These are phyloP conservation scores for Sporothrix humicola DNA, from an alignment of 2,329 filamentous ascomycete genomes.

Conservation along the genomic window DNA sequence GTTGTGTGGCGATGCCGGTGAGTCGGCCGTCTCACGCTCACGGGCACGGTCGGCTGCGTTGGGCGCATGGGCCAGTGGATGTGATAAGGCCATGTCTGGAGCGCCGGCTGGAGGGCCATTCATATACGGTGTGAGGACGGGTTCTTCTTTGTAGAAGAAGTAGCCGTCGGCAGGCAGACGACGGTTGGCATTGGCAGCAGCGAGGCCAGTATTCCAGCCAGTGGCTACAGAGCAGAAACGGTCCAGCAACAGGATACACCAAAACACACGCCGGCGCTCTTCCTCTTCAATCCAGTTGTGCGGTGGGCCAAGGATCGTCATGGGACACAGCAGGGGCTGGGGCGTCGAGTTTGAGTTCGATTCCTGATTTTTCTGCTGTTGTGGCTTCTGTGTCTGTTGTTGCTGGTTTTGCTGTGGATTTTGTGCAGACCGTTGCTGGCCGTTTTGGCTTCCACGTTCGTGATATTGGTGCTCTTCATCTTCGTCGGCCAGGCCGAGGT, in stretches of 20 bases:
- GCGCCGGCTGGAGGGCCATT: neutral
- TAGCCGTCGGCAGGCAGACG: slow-evolving; percentile 45
- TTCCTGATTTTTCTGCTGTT: neutral
- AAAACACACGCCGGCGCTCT: slow-evolving; percentile 45
- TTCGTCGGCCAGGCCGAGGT: slow-evolving; percentile 47
- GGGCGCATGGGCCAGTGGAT: too few species aligned
- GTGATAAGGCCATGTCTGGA: neutral
- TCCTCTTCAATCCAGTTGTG: slow-evolving; percentile 45
- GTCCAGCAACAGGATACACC: slow-evolving; percentile 48
- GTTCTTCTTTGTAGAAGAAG: slow-evolving; percentile 44
- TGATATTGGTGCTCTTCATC: slow-evolving; percentile 38
- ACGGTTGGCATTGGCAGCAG: slow-evolving; percentile 44
- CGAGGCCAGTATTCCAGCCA: slow-evolving; percentile 46
- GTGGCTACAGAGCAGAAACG: slow-evolving; percentile 43
- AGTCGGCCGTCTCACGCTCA: slow-evolving; percentile 9
- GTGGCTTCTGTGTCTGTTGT: neutral
- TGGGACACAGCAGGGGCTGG: slow-evolving; percentile 41
- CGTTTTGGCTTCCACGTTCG: neutral
- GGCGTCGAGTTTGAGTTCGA: too few species aligned
- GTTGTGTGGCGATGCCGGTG: slow-evolving; percentile 23
- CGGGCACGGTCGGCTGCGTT: neutral
- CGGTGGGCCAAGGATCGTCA: slow-evolving; percentile 40
- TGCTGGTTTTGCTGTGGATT: neutral
- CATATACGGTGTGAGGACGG: slow-evolving; percentile 46
- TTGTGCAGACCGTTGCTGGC: neutral